Conservation (phyloP, 345 rosid species). For the Dimocarpus longan region DNA sequence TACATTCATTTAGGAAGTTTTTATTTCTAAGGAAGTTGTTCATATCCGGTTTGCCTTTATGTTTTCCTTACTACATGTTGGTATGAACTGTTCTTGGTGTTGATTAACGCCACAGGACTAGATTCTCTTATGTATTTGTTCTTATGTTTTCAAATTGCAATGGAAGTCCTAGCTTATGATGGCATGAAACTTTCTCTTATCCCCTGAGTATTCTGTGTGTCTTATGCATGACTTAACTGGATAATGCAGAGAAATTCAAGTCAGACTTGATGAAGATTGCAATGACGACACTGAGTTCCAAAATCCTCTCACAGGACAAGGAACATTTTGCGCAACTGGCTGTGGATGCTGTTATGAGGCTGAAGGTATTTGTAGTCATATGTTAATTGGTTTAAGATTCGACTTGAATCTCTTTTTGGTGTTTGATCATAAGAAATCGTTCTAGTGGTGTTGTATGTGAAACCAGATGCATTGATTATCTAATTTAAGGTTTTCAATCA, state of each 20-base stretch:
- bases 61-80: not conserved
- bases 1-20: not conserved
- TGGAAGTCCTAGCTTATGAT: not conserved
- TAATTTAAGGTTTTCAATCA: not conserved
- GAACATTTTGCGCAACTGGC: slow-evolving; percentile 88
- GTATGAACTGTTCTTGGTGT: not conserved
- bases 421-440: not conserved
- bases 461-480: not conserved
- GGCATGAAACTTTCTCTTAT: not conserved
- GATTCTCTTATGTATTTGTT: not conserved
- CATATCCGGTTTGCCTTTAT: not conserved
- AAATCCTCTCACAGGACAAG: slow-evolving; percentile 91
- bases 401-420: not conserved
- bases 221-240: slow-evolving; percentile 15
- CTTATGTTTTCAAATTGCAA: slow-evolving; percentile 5
- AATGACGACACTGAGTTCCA: slow-evolving; percentile 90
- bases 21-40: not conserved
- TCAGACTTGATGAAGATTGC: slow-evolving; percentile 90
- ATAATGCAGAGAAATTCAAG: slow-evolving; percentile 77
- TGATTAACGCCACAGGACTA: not conserved
- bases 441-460: not conserved
- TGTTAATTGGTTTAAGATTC: not conserved
- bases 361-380: slow-evolving; percentile 48
- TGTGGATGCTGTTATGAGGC: slow-evolving; percentile 92
- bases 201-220: not conserved